Conservation (phyloP, 345 rosid genomes). For the Noccaea caerulescens region DNA sequence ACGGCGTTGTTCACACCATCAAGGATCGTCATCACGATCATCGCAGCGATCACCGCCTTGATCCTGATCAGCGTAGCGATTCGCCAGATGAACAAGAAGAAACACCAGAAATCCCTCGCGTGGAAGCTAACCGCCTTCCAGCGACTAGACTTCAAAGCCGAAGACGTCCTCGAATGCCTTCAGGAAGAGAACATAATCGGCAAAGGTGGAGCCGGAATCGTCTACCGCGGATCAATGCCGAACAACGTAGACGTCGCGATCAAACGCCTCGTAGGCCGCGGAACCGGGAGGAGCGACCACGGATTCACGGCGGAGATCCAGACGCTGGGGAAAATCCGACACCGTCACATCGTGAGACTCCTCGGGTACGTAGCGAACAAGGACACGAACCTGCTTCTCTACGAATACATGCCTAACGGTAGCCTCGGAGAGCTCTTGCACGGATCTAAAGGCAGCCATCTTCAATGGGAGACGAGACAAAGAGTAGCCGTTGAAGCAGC, state of each 20-base stretch:
- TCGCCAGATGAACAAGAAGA: constrained; percentile 55
- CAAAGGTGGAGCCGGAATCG: constrained; percentile 92
- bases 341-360: constrained; percentile 81
- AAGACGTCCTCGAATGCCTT: constrained; percentile 78
- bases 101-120: constrained; percentile 50
- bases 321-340: constrained; percentile 81
- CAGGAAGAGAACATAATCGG: constrained; percentile 92
- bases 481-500: constrained; percentile 80
- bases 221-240: constrained; percentile 84
- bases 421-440: constrained; percentile 89
- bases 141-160: constrained; percentile 71
- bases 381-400: constrained; percentile 77
- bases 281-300: constrained; percentile 65
- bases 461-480: constrained; percentile 79
- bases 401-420: constrained; percentile 91
- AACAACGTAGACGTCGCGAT: constrained; percentile 74
- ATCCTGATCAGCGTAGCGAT: constrained; percentile 52
- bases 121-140: constrained; percentile 93
- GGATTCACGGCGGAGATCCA: constrained; percentile 95
- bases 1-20: constrained; percentile 47
- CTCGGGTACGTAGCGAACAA: constrained; percentile 82
- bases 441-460: constrained; percentile 83
- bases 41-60: constrained; percentile 49
- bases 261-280: constrained; percentile 74
- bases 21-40: constrained; percentile 50